phyloP scores from a whole-genome alignment of 1,139 yeast species.

The Pichia sp. region DNA sequence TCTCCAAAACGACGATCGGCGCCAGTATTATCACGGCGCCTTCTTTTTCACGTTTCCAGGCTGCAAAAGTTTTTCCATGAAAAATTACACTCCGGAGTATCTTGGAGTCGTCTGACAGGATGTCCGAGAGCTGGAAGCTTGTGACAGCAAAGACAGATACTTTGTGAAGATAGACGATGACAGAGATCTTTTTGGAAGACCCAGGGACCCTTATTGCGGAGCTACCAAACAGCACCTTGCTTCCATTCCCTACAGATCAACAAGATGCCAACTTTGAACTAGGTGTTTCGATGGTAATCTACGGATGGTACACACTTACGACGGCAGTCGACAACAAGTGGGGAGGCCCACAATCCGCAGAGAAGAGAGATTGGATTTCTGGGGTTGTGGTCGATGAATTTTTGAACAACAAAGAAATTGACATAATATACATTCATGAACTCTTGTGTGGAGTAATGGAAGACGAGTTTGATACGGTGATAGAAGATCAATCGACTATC shows the following conservation, averaged over 20 bases:
- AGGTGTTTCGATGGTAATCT: conserved; percentile 87
- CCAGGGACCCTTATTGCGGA: conserved; percentile 34
- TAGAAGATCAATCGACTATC: conserved; percentile 86
- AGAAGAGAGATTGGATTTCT: conserved; percentile 92
- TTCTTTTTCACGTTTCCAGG: neutral
- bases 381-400: conserved; percentile 80
- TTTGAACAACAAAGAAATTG: conserved; percentile 57
- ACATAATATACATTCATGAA: conserved; percentile 76
- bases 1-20: neutral
- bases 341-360: conserved; percentile 93
- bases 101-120: neutral
- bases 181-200: conserved; percentile 30
- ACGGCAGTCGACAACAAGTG: conserved; percentile 94
- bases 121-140: neutral
- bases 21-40: neutral
- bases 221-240: conserved; percentile 37
- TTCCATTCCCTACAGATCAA: conserved; percentile 51
- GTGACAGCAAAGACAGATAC: neutral
- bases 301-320: conserved; percentile 82
- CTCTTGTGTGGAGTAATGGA: conserved; percentile 84
- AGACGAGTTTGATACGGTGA: conserved; percentile 85
- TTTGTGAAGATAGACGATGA: conserved; percentile 6
- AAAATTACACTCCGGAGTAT: neutral
- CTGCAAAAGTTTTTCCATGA: neutral
- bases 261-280: conserved; percentile 84